phyloP scores from a whole-genome alignment of 805 yeast species.

The Jamesozyma piceae region DNA sequence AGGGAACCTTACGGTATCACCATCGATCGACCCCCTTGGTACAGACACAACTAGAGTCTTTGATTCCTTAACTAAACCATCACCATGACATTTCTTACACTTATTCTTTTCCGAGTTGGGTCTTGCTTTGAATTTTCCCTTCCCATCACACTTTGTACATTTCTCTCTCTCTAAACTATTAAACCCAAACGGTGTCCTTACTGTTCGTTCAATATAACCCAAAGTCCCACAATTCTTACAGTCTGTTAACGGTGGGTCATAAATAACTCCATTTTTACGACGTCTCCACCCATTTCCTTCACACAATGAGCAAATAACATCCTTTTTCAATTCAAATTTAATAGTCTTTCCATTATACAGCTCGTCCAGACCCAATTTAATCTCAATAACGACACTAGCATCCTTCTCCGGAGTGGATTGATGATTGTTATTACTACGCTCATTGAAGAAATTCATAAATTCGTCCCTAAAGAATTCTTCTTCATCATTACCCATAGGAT shows the following conservation, averaged over 20 bases:
- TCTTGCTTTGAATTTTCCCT: constrained; percentile 40
- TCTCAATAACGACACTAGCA: constrained; percentile 10
- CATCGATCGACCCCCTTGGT: constrained; percentile 57
- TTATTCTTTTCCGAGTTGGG: constrained; percentile 42
- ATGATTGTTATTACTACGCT: neutral
- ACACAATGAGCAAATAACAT: constrained; percentile 64
- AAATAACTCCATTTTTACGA: constrained; percentile 16
- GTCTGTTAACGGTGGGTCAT: constrained; percentile 36
- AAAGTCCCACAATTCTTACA: constrained; percentile 69
- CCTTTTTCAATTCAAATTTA: constrained; percentile 62
- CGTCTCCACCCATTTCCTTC: constrained; percentile 64
- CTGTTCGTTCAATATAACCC: constrained; percentile 50
- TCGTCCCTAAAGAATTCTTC: constrained; percentile 49
- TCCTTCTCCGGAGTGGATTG: neutral
- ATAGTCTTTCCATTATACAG: constrained; percentile 72
- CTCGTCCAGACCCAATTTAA: constrained; percentile 62
- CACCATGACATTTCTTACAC: constrained; percentile 72
- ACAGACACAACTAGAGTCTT: constrained; percentile 71
- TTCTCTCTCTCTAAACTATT: constrained; percentile 50
- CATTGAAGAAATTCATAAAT: constrained; percentile 57
- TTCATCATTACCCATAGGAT: constrained; percentile 15
- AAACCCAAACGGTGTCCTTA: constrained; percentile 61
- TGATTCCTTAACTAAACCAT: constrained; percentile 49
- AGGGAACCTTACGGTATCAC: constrained; percentile 49
- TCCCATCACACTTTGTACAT: constrained; percentile 65